Percentiles rank a stretch among this genome's conserved stretches.
These are phyloP conservation scores for Lomentospora prolificans DNA, from an alignment of 2,329 filamentous ascomycete species.

Conservation along the genomic window DNA sequence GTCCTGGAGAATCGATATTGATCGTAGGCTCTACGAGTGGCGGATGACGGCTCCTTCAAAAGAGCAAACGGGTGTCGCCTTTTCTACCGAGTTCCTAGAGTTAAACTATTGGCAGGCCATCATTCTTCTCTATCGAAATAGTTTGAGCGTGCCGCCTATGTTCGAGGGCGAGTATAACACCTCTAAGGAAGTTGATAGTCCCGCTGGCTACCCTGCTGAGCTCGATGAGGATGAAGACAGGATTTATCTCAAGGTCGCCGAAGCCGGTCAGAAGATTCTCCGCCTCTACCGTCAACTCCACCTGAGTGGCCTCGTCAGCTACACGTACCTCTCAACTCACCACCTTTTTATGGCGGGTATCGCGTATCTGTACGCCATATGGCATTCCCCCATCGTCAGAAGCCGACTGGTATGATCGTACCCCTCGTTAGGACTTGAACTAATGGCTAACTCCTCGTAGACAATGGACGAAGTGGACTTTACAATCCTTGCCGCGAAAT, in stretches of 20 bases:
- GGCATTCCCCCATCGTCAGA: slow-evolving; percentile 85
- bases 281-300: slow-evolving; percentile 86
- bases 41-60: slow-evolving; percentile 71
- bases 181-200: slow-evolving; percentile 53
- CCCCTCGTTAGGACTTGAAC: not conserved
- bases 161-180: slow-evolving; percentile 70
- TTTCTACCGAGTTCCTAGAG: slow-evolving; percentile 82
- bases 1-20: slow-evolving; percentile 81
- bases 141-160: slow-evolving; percentile 73
- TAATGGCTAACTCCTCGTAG: slow-evolving; percentile 28
- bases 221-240: slow-evolving; percentile 74
- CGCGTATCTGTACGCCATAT: slow-evolving; percentile 92
- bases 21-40: slow-evolving; percentile 75
- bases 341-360: slow-evolving; percentile 97
- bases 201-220: slow-evolving; percentile 52
- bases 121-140: slow-evolving; percentile 91
- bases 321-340: slow-evolving; percentile 90
- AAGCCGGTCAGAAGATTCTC: slow-evolving; percentile 86
- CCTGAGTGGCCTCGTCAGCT: slow-evolving; percentile 80
- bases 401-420: slow-evolving; percentile 64
- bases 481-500: slow-evolving; percentile 85
- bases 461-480: slow-evolving; percentile 97
- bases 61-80: slow-evolving; percentile 73
- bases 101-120: slow-evolving; percentile 97
- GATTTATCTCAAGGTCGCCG: slow-evolving; percentile 88